Percentiles rank a stretch among this genome's conserved stretches.
Conservation (phyloP, 2,329 filamentous ascomycete genomes). For the Ophiostoma angusticollis region DNA sequence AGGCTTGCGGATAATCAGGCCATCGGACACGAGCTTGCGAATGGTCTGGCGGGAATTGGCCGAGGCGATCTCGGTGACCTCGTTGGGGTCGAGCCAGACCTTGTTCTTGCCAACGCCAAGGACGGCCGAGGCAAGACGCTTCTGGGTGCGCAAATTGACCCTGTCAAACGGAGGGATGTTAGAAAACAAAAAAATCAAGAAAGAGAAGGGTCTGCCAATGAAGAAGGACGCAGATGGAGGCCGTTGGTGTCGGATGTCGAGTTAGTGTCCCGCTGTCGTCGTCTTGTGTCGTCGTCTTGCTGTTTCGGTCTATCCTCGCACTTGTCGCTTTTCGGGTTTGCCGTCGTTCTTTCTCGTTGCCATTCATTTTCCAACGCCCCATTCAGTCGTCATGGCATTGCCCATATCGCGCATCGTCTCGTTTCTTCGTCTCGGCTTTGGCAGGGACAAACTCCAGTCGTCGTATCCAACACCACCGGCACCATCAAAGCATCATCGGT, state of each 20-base stretch:
- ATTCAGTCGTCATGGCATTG: not conserved
- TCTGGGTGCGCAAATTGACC: slow-evolving; percentile 99
- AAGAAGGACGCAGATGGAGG: not conserved
- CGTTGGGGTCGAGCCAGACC: slow-evolving; percentile 99
- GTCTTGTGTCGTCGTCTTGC: not conserved
- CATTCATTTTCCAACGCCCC: too few species aligned
- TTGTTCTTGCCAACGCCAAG: slow-evolving; percentile 99
- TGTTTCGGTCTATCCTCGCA: not conserved
- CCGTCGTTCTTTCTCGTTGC: too few species aligned
- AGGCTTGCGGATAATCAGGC: slow-evolving; percentile 99
- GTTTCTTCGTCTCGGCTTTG: not conserved
- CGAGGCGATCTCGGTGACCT: slow-evolving; percentile 98
- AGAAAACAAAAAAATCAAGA: slow-evolving; percentile 20
- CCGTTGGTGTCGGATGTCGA: not conserved
- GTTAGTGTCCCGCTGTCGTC: not conserved
- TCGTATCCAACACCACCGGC: not conserved
- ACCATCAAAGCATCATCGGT: slow-evolving; percentile 10
- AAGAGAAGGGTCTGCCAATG: not conserved
- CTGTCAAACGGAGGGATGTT: slow-evolving; percentile 36
- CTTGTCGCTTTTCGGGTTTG: not conserved
- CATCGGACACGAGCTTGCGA: slow-evolving; percentile 99
- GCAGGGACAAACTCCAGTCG: slow-evolving; percentile 1
- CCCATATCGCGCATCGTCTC: not conserved
- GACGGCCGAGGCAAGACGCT: slow-evolving; percentile 98
- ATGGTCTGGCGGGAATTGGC: slow-evolving; percentile 99